Percentiles rank a stretch among this genome's conserved stretches.
Conservation (phyloP, 805 yeast species). For the Danielia oregonensis region DNA sequence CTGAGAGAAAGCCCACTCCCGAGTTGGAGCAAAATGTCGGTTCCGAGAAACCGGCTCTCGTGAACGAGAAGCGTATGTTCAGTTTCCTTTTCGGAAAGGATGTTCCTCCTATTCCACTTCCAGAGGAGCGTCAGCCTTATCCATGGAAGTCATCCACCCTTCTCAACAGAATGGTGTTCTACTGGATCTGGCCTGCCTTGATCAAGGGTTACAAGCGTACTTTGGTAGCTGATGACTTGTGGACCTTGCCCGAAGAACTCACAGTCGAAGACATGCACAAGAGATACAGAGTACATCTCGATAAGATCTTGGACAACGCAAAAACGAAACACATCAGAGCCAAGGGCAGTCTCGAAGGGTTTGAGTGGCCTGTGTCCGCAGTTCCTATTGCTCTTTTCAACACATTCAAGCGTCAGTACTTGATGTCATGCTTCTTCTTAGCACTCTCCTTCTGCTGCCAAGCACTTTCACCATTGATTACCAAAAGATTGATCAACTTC, state of each 20-base stretch:
- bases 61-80: slow-evolving; percentile 48
- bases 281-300: slow-evolving; percentile 23
- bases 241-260: slow-evolving; percentile 31
- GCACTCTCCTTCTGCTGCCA: slow-evolving; percentile 44
- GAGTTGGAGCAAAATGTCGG: slow-evolving; percentile 3
- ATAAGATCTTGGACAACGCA: slow-evolving; percentile 18
- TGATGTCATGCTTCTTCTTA: slow-evolving; percentile 38
- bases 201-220: slow-evolving; percentile 40
- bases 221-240: slow-evolving; percentile 36
- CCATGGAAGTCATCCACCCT: slow-evolving; percentile 37
- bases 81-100: slow-evolving; percentile 46
- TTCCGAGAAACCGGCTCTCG: slow-evolving; percentile 21
- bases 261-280: slow-evolving; percentile 34
- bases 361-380: slow-evolving; percentile 37
- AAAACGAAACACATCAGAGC: slow-evolving; percentile 17
- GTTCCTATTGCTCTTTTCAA: slow-evolving; percentile 44
- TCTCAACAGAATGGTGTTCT: slow-evolving; percentile 38
- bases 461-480: slow-evolving; percentile 63
- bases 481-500: slow-evolving; percentile 60
- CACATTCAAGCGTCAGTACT: slow-evolving; percentile 47
- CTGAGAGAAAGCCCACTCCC: slow-evolving; percentile 1
- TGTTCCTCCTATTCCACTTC: slow-evolving; percentile 48
- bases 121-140: slow-evolving; percentile 47
- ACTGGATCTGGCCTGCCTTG: slow-evolving; percentile 39
- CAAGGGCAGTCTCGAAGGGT: slow-evolving; percentile 17